phyloP scores from a whole-genome alignment of 2,329 filamentous ascomycete genomes.

The Aspergillus bombycis region DNA sequence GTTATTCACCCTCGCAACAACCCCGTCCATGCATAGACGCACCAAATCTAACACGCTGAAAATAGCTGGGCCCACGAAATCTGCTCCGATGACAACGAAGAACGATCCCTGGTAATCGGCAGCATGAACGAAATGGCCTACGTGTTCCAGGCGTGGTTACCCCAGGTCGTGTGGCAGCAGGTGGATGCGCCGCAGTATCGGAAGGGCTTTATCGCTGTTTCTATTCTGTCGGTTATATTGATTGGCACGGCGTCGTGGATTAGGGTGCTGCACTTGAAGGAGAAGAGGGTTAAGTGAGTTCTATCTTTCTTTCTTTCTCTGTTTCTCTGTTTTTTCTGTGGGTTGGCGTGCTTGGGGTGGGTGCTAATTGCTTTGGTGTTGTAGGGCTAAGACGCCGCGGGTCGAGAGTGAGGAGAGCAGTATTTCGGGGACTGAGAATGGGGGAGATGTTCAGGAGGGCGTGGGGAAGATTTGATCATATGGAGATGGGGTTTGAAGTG shows the following conservation, averaged over 20 bases:
- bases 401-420: background rate
- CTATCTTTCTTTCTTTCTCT: too few relatives aligned
- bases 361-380: background rate
- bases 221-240: conserved; percentile 53
- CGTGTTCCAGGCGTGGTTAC: conserved; percentile 70
- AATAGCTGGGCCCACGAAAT: conserved; percentile 58
- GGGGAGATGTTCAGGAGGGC: background rate
- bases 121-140: conserved; percentile 72
- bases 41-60: background rate
- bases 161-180: conserved; percentile 67
- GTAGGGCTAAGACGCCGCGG: background rate
- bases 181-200: conserved; percentile 62
- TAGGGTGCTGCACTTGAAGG: conserved; percentile 10
- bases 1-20: background rate
- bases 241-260: conserved; percentile 50
- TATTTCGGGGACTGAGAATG: background rate
- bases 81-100: conserved; percentile 62
- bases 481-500: background rate
- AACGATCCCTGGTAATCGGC: conserved; percentile 66
- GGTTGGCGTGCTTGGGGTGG: background rate
- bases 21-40: background rate
- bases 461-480: background rate
- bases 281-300: conserved; percentile 13
- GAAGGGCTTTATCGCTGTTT: conserved; percentile 63
- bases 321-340: background rate